phyloP scores from a whole-genome alignment of 2,329 filamentous ascomycete species.

The Emericellopsis atlantica region DNA sequence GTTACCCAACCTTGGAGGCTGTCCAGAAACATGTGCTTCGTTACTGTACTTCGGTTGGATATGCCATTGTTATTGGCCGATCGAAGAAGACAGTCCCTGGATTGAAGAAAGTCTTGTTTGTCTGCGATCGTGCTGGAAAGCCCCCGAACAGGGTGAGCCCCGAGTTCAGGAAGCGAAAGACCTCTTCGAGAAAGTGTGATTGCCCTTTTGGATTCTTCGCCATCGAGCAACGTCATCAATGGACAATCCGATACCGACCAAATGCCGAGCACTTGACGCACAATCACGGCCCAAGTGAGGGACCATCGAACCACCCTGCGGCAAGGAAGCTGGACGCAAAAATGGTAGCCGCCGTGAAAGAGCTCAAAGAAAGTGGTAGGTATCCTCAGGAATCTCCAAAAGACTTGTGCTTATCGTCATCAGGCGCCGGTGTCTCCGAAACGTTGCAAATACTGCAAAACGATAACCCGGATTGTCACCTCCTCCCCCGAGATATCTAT shows the following conservation, averaged over 20 bases:
- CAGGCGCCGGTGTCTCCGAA: slow-evolving; percentile 51
- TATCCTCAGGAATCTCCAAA: slow-evolving; percentile 6
- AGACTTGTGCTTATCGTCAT: slow-evolving; percentile 17
- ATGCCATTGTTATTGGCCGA: slow-evolving; percentile 54
- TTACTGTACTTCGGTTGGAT: slow-evolving; percentile 56
- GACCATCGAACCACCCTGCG: slow-evolving; percentile 52
- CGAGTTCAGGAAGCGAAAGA: slow-evolving; percentile 52
- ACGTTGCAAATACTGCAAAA: slow-evolving; percentile 54
- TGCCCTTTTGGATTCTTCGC: slow-evolving; percentile 60
- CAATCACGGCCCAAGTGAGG: slow-evolving; percentile 55
- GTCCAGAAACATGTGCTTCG: slow-evolving; percentile 50
- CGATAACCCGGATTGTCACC: slow-evolving; percentile 49
- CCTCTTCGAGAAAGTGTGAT: slow-evolving; percentile 56
- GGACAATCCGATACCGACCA: slow-evolving; percentile 53
- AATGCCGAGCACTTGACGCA: slow-evolving; percentile 44
- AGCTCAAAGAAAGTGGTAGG: slow-evolving; percentile 53
- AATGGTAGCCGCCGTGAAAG: slow-evolving; percentile 55
- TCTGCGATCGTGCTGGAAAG: slow-evolving; percentile 53
- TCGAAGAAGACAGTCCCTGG: slow-evolving; percentile 57
- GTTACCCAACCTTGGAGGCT: slow-evolving; percentile 50
- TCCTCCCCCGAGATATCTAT: slow-evolving; percentile 54
- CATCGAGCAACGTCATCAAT: slow-evolving; percentile 54
- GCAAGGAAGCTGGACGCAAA: slow-evolving; percentile 54
- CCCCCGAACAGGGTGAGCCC: slow-evolving; percentile 49
- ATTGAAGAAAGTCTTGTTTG: slow-evolving; percentile 54